Conservation (phyloP, 75 land plant species). For the Pinus albicaulis region DNA sequence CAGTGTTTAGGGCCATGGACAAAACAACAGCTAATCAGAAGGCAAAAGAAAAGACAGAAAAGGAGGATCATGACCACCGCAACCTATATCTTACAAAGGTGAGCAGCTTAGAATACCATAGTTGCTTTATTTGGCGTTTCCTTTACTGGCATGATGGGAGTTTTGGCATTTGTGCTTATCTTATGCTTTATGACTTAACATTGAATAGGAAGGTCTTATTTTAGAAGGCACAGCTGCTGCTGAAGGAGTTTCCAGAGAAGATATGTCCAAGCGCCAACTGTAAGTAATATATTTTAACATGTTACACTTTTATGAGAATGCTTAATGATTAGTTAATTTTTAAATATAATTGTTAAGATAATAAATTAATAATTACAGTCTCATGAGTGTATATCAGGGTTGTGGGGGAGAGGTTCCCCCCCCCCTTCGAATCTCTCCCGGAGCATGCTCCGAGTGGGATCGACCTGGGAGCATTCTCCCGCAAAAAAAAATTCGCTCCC, state of each 20-base stretch:
- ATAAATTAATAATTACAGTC: no score
- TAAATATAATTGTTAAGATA: no score
- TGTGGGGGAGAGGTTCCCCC: no score
- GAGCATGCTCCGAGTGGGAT: no score
- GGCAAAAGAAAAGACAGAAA: constrained; percentile 56
- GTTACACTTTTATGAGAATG: neutral
- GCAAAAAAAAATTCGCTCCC: no score
- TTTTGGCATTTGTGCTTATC: constrained; percentile 1
- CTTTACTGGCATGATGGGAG: neutral
- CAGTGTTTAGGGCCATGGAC: constrained; percentile 70
- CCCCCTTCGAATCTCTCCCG: no score
- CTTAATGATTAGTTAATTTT: neutral
- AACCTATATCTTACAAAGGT: constrained; percentile 92
- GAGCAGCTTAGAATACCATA: neutral
- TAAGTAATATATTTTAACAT: constrained; percentile 21
- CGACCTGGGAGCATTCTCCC: no score
- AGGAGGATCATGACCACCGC: constrained; percentile 65
- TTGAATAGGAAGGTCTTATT: constrained; percentile 86
- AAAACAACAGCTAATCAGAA: constrained; percentile 65
- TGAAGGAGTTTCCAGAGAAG: constrained; percentile 80
- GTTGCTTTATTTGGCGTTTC: constrained; percentile 5
- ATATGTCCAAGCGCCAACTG: constrained; percentile 78
- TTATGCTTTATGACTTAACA: neutral
- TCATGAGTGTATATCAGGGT: no score
- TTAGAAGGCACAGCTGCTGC: constrained; percentile 87